Evolutionary conservation across 2,329 filamentous ascomycete genomes (phyloP).

Genomic region (Mollisia scopiformis): DNA sequence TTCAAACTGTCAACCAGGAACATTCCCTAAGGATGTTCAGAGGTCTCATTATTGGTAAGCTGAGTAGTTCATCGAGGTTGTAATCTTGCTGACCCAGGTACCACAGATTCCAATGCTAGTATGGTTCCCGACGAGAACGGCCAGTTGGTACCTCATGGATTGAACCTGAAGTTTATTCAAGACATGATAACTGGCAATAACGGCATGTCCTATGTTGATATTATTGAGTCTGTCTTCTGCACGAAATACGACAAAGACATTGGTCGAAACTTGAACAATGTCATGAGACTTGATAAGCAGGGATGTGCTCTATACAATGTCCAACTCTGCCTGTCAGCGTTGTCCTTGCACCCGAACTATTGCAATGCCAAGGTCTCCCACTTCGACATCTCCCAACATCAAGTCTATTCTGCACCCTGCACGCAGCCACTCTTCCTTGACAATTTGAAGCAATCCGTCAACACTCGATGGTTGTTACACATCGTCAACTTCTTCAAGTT

Average conservation of each 20-base stretch:
- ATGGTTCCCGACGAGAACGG: constrained; percentile 6
- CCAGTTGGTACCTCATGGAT: constrained; percentile 38
- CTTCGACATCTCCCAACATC: constrained; percentile 48
- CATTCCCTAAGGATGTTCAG: constrained; percentile 41
- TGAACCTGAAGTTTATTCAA: constrained; percentile 29
- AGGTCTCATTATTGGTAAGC: constrained; percentile 48
- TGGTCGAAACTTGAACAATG: background rate
- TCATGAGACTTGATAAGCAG: constrained; percentile 3
- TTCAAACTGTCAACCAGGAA: constrained; percentile 32
- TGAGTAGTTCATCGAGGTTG: background rate
- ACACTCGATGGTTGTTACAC: constrained; percentile 50
- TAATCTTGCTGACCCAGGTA: background rate
- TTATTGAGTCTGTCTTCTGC: constrained; percentile 30
- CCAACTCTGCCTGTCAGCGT: constrained; percentile 32
- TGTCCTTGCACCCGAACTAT: constrained; percentile 31
- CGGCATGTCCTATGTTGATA: constrained; percentile 24
- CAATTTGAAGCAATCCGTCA: constrained; percentile 40
- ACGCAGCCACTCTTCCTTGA: constrained; percentile 45
- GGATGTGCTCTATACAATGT: constrained; percentile 20
- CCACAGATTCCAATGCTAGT: constrained; percentile 32
- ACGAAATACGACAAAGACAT: constrained; percentile 17
- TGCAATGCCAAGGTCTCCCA: constrained; percentile 25
- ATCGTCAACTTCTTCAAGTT: constrained; percentile 56
- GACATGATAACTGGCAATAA: constrained; percentile 19
- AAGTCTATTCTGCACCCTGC: constrained; percentile 43